Percentiles rank a stretch among this genome's conserved stretches.
Evolutionary conservation across 192 early-diverging fungal species (phyloP).

Genomic region (Nowakowskiella sp.): DNA sequence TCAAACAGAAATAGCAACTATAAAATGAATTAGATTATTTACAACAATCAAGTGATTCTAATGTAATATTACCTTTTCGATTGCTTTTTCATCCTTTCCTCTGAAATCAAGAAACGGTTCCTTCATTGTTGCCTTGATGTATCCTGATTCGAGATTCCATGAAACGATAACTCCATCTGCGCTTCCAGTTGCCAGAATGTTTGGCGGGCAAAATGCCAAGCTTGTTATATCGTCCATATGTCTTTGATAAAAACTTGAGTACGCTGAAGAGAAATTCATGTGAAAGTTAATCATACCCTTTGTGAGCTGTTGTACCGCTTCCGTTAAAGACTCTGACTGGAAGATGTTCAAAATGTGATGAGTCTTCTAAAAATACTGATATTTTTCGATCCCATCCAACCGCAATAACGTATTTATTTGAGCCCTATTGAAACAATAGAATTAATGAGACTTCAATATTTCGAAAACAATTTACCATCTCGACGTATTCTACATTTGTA

Average conservation of each 20-base stretch:
- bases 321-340: conserved; percentile 45
- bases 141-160: conserved; percentile 29
- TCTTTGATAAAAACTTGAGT: background rate
- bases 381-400: conserved; percentile 57
- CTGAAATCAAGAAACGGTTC: conserved; percentile 21
- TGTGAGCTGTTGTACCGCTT: conserved; percentile 28
- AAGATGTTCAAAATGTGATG: conserved; percentile 38
- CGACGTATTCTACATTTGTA: conserved; percentile 48
- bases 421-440: conserved; percentile 20
- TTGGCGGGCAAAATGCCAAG: conserved; percentile 37
- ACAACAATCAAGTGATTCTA: background rate
- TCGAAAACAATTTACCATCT: conserved; percentile 33
- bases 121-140: conserved; percentile 25
- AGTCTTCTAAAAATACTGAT: conserved; percentile 49
- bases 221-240: conserved; percentile 45
- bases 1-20: conserved; percentile 29
- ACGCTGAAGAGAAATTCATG: no score
- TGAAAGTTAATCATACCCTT: conserved; percentile 29
- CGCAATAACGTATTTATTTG: conserved; percentile 47
- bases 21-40: background rate
- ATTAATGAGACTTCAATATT: conserved; percentile 5
- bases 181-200: conserved; percentile 33
- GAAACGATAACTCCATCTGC: conserved; percentile 44
- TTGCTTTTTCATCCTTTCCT: conserved; percentile 43
- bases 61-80: conserved; percentile 38